A percentile compares a stretch with the other conserved stretches of the same genome.
Conservation (phyloP, 441 rosid genomes). For the Arabidopsis hybrid region DNA sequence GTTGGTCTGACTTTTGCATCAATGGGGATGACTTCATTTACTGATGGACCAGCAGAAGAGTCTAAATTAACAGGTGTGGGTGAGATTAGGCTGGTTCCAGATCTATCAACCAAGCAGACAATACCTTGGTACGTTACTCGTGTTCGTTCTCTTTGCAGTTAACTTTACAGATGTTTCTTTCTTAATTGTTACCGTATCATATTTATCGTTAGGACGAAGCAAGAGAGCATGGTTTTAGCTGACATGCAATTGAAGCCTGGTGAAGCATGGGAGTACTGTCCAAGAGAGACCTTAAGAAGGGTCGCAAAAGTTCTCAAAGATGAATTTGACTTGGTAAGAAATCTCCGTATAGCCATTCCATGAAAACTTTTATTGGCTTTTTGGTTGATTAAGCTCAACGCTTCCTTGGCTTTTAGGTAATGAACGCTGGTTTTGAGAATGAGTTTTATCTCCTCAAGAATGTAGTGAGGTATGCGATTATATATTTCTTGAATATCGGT, state of each 20-base stretch:
- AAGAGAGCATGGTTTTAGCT: constrained; percentile 95
- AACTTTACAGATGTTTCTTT: background rate
- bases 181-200: constrained; percentile 1
- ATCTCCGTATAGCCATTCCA: background rate
- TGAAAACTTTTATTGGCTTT: constrained; percentile 3
- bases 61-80: constrained; percentile 78
- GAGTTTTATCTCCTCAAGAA: constrained; percentile 89
- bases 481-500: background rate
- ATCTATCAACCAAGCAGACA: constrained; percentile 66
- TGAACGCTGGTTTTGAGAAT: constrained; percentile 97
- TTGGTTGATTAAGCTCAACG: constrained; percentile 30
- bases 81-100: constrained; percentile 91
- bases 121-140: constrained; percentile 81
- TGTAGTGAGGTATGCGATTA: constrained; percentile 52
- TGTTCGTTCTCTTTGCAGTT: background rate
- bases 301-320: constrained; percentile 74
- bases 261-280: constrained; percentile 95
- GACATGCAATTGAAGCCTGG: constrained; percentile 90
- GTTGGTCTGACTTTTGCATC: constrained; percentile 80
- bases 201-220: constrained; percentile 55
- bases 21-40: constrained; percentile 82
- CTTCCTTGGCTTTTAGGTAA: constrained; percentile 54
- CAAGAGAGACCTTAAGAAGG: constrained; percentile 84
- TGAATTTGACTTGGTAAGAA: constrained; percentile 81
- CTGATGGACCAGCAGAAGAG: constrained; percentile 81